Base-by-base conservation (phyloP, 169 alveolate species). In the Amoebophrya sp. region DNA sequence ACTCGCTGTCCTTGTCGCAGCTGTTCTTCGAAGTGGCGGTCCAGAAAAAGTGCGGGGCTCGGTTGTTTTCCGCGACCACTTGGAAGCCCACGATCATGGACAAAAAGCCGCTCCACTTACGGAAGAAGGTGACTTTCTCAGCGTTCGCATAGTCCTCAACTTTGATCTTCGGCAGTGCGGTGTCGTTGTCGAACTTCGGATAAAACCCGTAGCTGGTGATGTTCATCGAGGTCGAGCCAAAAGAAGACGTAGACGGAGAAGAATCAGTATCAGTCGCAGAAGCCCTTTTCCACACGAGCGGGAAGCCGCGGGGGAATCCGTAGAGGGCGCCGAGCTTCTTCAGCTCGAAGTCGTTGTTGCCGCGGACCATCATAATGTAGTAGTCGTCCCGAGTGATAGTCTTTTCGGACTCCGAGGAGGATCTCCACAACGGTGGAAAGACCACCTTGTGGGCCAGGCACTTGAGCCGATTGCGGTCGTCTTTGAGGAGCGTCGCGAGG, bases 21-120 rank as follows among this genome's bases (percentile, higher is more conserved):
- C 78, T 58, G 88, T 69, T 69, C n/a, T 69, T 69, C 41, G 88
- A 69, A 0, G 88, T 69, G 18, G 41, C 88, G 15, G 88, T 69
- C 88, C 88, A 69, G 88, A 1, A 69, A 0, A 16, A n/a, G 16
- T n/a, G n/a, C n/a, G n/a, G n/a, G n/a, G n/a, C n/a, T n/a, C n/a
- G n/a, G n/a, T n/a, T n/a, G 4, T 69, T 4, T 20, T n/a, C 13
- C 48, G 48, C 48, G 88, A 23, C 4, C 41, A n/a, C 88, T 69
- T 29, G 88, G 29, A 69, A 20, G 15, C 41, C 41, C 88, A 69
- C 88, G 15, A 69, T 20, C 88, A 69, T 69, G 41, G 41, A 31
- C 40, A 69, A 69, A n/a, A 69, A 69, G 23, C 88, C 88, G n/a
- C 88, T 69, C 88, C 88, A 69, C 40, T 69, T 69, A 18, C 88